Conservation (phyloP, 805 yeast species). For the Debaryomyces hansenii region DNA sequence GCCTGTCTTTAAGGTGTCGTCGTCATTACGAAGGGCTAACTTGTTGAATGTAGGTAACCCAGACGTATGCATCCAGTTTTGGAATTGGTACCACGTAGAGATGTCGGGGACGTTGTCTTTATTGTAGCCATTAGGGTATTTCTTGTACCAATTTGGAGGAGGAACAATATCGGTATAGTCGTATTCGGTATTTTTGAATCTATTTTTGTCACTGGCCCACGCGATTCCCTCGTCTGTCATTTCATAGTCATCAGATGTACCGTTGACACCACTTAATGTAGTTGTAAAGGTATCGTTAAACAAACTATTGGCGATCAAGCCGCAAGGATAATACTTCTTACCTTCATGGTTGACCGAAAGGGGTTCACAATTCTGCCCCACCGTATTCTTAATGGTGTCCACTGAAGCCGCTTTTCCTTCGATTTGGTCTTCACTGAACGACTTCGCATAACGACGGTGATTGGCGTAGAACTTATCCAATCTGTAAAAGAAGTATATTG, state of each 20-base stretch:
- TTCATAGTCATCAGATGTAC: slow-evolving; percentile 27
- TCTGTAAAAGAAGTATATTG: slow-evolving; percentile 43
- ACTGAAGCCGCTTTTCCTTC: slow-evolving; percentile 39
- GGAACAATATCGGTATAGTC: slow-evolving; percentile 38
- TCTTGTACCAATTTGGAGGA: slow-evolving; percentile 47
- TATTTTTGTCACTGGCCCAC: slow-evolving; percentile 37
- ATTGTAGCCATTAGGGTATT: slow-evolving; percentile 44
- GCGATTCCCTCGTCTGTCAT: slow-evolving; percentile 43
- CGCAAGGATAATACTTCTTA: slow-evolving; percentile 73
- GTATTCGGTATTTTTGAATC: slow-evolving; percentile 44
- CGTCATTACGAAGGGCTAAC: slow-evolving; percentile 61
- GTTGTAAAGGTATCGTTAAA: slow-evolving; percentile 67
- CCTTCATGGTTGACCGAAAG: slow-evolving; percentile 40
- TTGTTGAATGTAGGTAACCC: slow-evolving; percentile 43
- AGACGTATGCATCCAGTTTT: slow-evolving; percentile 48
- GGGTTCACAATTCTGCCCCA: slow-evolving; percentile 48
- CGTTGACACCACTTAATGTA: slow-evolving; percentile 38
- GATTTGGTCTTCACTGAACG: slow-evolving; percentile 44
- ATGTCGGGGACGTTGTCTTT: slow-evolving; percentile 44
- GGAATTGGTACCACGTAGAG: slow-evolving; percentile 44
- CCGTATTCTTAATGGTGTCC: slow-evolving; percentile 34
- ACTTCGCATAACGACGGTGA: slow-evolving; percentile 45
- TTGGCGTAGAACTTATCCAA: slow-evolving; percentile 42
- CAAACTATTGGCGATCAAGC: slow-evolving; percentile 76
- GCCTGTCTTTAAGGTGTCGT: slow-evolving; percentile 55